phyloP scores from a whole-genome alignment of 306 rosid genomes.

The Vigna hirtella region DNA sequence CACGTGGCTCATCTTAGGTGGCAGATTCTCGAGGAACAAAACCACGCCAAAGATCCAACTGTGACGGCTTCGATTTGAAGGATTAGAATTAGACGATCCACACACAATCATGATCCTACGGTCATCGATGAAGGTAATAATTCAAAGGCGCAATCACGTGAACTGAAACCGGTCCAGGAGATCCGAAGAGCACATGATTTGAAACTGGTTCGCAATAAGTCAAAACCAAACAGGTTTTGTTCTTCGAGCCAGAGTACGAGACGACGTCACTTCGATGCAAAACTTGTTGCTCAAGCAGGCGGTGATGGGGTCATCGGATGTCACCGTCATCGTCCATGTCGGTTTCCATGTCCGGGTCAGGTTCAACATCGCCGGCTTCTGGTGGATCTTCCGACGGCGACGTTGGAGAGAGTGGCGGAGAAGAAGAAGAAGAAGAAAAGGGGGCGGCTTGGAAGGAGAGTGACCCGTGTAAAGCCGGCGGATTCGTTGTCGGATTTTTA shows the following conservation, averaged over 20 bases:
- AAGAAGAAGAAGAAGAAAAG: slow-evolving; percentile 9
- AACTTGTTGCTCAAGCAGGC: background rate
- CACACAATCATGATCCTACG: slow-evolving; percentile 1
- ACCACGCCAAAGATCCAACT: slow-evolving; percentile 5
- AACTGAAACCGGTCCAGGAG: slow-evolving; percentile 6
- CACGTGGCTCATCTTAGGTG: slow-evolving; percentile 21
- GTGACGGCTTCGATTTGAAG: background rate
- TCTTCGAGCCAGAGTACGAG: too few species aligned
- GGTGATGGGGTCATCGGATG: slow-evolving; percentile 44
- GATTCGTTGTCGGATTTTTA: slow-evolving; percentile 37
- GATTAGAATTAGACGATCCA: background rate
- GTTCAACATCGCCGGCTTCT: slow-evolving; percentile 16
- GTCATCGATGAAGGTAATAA: background rate
- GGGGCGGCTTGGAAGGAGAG: background rate
- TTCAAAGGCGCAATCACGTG: background rate
- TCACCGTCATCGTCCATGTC: slow-evolving; percentile 28
- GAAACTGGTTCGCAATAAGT: background rate
- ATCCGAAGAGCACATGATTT: background rate
- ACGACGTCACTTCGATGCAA: background rate
- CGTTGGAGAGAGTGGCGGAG: slow-evolving; percentile 33
- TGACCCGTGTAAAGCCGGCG: background rate
- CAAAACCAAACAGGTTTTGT: background rate
- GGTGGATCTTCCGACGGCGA: slow-evolving; percentile 38
- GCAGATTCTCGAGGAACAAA: background rate
- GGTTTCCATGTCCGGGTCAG: slow-evolving; percentile 13